phyloP scores from a whole-genome alignment of 805 yeast genomes.

The Cyberlindnera veronae region DNA sequence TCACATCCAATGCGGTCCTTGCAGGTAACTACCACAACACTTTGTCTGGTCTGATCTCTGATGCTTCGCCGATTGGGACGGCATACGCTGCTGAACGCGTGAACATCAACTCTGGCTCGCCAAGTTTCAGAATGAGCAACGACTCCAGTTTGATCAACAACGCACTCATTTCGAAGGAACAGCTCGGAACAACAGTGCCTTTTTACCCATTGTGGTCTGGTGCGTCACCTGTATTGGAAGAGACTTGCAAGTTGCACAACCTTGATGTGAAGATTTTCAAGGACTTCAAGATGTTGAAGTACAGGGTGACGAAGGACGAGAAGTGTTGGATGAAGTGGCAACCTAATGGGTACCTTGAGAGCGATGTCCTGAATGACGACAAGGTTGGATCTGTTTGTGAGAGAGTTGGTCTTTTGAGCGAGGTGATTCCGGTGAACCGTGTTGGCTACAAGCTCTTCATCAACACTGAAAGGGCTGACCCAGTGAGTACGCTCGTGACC shows the following conservation, averaged over 20 bases:
- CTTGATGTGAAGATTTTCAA: slow-evolving; percentile 1
- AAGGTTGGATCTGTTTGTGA: neutral
- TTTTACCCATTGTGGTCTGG: neutral
- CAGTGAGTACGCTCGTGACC: slow-evolving; percentile 12
- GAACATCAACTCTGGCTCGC: no score
- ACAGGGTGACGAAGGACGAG: slow-evolving; percentile 6
- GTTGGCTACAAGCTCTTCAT: slow-evolving; percentile 7
- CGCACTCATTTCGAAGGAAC: neutral
- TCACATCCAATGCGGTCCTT: no score
- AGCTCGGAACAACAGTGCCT: neutral
- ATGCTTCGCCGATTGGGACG: no score
- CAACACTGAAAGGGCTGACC: slow-evolving; percentile 16
- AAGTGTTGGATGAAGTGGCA: slow-evolving; percentile 10
- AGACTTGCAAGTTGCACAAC: slow-evolving; percentile 1
- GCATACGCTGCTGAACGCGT: no score
- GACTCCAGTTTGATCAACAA: neutral
- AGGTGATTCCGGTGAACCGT: neutral
- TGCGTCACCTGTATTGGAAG: no score
- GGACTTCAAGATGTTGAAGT: neutral
- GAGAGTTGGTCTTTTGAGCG: neutral
- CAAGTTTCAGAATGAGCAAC: neutral
- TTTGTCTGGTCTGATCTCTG: no score
- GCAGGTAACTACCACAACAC: no score
- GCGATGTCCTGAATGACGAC: neutral
- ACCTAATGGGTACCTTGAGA: slow-evolving; percentile 23